Evolutionary conservation across 2,329 filamentous ascomycete species (phyloP).

Genomic region (Celoporthe dispersa): DNA sequence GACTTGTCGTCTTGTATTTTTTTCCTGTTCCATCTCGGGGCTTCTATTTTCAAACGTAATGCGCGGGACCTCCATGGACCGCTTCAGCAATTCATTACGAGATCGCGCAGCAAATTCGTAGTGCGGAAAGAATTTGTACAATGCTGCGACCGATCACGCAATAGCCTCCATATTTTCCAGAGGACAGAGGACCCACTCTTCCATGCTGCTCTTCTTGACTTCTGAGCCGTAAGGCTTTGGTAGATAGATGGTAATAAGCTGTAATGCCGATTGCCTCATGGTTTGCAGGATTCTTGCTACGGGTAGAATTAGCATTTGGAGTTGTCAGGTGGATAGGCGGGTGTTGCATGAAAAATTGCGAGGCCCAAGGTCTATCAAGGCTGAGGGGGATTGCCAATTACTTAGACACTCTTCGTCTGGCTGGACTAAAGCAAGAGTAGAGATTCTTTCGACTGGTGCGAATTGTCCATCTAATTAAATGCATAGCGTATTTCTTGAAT

Average conservation of each 20-base stretch:
- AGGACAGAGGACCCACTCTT: background rate
- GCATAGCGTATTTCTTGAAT: too few species aligned
- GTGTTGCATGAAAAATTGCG: background rate
- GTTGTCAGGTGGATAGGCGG: background rate
- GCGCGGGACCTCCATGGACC: background rate
- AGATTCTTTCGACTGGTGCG: too few species aligned
- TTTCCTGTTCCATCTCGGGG: background rate
- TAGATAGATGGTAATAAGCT: background rate
- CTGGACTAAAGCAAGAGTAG: background rate
- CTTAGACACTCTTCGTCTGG: background rate
- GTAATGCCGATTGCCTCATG: background rate
- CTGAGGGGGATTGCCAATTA: background rate
- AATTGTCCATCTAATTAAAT: background rate
- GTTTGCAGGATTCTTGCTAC: background rate
- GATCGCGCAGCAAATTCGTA: background rate
- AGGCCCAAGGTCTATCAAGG: background rate
- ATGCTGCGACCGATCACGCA: conserved; percentile 5
- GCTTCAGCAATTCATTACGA: conserved; percentile 7
- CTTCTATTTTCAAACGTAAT: background rate
- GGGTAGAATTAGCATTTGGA: background rate
- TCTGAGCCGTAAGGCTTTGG: background rate
- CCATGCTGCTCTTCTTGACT: background rate
- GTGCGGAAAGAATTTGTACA: background rate
- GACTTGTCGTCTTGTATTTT: background rate
- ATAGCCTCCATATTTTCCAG: background rate